These are phyloP conservation scores for Arthromyces matolae DNA, from an alignment of 768 basidiomycete species.

Conservation along the genomic window DNA sequence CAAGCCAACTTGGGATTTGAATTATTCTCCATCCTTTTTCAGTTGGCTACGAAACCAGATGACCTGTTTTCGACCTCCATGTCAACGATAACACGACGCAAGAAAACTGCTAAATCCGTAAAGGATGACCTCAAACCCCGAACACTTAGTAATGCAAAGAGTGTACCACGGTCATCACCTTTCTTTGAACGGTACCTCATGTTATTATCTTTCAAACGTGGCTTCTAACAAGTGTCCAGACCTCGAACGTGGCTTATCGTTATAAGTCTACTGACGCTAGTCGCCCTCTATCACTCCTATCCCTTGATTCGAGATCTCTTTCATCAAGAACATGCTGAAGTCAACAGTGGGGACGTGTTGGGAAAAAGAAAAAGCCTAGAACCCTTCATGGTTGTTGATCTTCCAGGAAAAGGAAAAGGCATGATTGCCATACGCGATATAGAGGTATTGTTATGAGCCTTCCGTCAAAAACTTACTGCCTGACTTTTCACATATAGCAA, in stretches of 20 bases:
- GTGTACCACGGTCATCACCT: no score
- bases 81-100: constrained; percentile 9
- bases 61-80: constrained; percentile 2
- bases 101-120: constrained; percentile 9
- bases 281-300: constrained; percentile 1
- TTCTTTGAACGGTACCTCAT: no score
- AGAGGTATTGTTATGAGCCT: constrained; percentile 28
- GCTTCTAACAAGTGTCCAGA: no score
- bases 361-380: background rate
- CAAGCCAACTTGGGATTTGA: no score
- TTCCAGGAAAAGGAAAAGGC: constrained; percentile 56
- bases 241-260: constrained; percentile 1
- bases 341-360: no score
- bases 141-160: no score
- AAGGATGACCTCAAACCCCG: constrained; percentile 10
- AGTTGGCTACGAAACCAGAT: background rate
- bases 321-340: background rate
- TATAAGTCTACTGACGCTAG: background rate
- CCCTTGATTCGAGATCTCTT: background rate
- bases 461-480: no score
- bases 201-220: no score
- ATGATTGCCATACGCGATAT: constrained; percentile 50
- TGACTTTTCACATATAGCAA: no score
- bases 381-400: constrained; percentile 39
- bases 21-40: constrained; percentile 3